A percentile compares a stretch with the other conserved stretches of the same genome.
Evolutionary conservation across 108 stramenopile genomes (phyloP).

Genomic region (Nannochloropsis salina): DNA sequence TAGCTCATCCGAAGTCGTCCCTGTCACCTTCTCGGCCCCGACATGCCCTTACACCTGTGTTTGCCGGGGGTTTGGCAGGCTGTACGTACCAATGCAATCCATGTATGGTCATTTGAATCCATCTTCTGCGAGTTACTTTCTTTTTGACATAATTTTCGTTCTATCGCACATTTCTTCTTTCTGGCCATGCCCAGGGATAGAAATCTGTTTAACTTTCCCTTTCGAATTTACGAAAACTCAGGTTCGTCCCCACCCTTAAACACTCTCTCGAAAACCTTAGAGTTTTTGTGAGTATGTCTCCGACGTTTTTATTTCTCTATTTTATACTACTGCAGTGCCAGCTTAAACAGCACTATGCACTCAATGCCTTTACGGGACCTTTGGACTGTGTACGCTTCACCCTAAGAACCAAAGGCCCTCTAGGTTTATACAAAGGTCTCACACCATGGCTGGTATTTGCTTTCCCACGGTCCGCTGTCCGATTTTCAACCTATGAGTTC

Average conservation of each 20-base stretch:
- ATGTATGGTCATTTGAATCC: too few relatives aligned
- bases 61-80: background rate
- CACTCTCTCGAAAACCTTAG: background rate
- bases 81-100: background rate
- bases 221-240: slow-evolving; percentile 5
- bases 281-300: too few relatives aligned
- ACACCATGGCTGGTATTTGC: slow-evolving; percentile 28
- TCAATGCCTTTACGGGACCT: slow-evolving; percentile 17
- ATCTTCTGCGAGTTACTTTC: too few relatives aligned
- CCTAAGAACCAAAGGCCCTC: background rate
- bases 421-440: slow-evolving; percentile 21
- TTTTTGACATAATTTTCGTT: too few relatives aligned
- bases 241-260: background rate
- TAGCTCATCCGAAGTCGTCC: background rate
- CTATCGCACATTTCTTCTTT: too few relatives aligned
- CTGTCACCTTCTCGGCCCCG: background rate
- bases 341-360: background rate
- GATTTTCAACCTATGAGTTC: slow-evolving; percentile 39
- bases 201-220: background rate
- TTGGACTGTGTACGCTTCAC: slow-evolving; percentile 15
- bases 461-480: slow-evolving; percentile 40
- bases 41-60: background rate
- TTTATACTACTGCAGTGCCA: background rate
- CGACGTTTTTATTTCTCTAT: too few relatives aligned
- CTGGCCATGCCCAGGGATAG: background rate